phyloP scores from a whole-genome alignment of 1,139 yeast genomes.

The Tardiomyces depauwii region DNA sequence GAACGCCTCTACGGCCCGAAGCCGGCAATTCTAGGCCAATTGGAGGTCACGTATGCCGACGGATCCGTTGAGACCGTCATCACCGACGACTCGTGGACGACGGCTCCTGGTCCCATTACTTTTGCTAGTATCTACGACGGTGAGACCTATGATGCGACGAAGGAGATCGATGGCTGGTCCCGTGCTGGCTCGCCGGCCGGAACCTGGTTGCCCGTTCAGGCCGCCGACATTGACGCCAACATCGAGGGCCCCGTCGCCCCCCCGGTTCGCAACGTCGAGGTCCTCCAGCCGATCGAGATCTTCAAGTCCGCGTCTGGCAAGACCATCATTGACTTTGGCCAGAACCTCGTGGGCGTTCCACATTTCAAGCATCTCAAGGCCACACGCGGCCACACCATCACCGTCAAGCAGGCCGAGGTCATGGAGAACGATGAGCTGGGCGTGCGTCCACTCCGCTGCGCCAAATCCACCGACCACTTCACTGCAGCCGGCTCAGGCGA shows the following conservation, averaged over 20 bases:
- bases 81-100: slow-evolving; percentile 11
- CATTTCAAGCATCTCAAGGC: slow-evolving; percentile 6
- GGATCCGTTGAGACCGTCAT: slow-evolving; percentile 2
- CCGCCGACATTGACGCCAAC: not conserved
- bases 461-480: slow-evolving; percentile 11
- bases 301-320: slow-evolving; percentile 7
- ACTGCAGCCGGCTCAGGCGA: slow-evolving; percentile 8
- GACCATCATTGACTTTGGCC: slow-evolving; percentile 11
- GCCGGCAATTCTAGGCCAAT: slow-evolving; percentile 9
- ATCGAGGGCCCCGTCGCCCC: slow-evolving; percentile 1
- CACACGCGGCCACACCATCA: slow-evolving; percentile 9
- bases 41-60: slow-evolving; percentile 9
- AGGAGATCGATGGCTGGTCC: slow-evolving; percentile 8
- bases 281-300: not conserved
- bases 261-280: not conserved
- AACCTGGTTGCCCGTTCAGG: not conserved
- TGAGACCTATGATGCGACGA: slow-evolving; percentile 13
- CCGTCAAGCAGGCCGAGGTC: slow-evolving; percentile 12
- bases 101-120: slow-evolving; percentile 8
- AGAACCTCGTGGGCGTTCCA: slow-evolving; percentile 11
- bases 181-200: not conserved
- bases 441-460: slow-evolving; percentile 10
- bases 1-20: slow-evolving; percentile 9
- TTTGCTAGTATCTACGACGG: slow-evolving; percentile 12
- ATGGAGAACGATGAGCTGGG: slow-evolving; percentile 14